Conservation (phyloP, 1,284 basidiomycete species). For the Apiotrichum brassicae region DNA sequence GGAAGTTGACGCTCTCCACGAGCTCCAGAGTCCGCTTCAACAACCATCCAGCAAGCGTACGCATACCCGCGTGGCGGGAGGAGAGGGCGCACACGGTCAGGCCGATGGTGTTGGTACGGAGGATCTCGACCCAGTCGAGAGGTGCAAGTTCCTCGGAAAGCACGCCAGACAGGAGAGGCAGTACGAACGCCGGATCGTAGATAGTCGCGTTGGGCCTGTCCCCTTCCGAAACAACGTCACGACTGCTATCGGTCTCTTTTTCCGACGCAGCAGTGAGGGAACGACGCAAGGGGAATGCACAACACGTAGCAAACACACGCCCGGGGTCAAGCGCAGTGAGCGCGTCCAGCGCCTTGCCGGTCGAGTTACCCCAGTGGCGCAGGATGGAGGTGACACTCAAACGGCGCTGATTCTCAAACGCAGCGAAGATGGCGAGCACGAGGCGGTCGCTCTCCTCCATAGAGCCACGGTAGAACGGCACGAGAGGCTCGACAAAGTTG, state of each 20-base stretch:
- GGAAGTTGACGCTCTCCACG: slow-evolving; percentile 51
- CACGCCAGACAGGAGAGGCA: slow-evolving; percentile 61
- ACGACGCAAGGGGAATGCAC: slow-evolving; percentile 57
- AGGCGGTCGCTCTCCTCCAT: slow-evolving; percentile 58
- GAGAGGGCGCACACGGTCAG: slow-evolving; percentile 69
- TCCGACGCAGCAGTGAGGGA: neutral
- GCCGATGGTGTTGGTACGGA: slow-evolving; percentile 72
- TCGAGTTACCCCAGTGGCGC: slow-evolving; percentile 55
- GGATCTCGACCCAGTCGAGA: slow-evolving; percentile 74
- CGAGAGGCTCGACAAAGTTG: slow-evolving; percentile 68
- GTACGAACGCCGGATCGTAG: slow-evolving; percentile 78
- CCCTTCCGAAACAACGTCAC: too few relatives aligned
- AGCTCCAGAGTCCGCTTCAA: slow-evolving; percentile 22
- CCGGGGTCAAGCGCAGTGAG: slow-evolving; percentile 64
- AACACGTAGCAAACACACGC: slow-evolving; percentile 64
- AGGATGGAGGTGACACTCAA: slow-evolving; percentile 60
- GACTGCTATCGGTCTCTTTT: too few relatives aligned
- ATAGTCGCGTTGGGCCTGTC: slow-evolving; percentile 34
- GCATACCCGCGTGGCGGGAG: slow-evolving; percentile 57
- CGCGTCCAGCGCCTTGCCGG: slow-evolving; percentile 55
- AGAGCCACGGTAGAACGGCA: slow-evolving; percentile 67
- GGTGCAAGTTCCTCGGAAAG: slow-evolving; percentile 58
- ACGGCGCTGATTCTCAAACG: slow-evolving; percentile 69
- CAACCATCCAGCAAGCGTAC: slow-evolving; percentile 50
- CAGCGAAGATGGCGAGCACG: slow-evolving; percentile 65